Conservation (phyloP, 1,139 yeast genomes). For the Blastobotrys elegans region DNA sequence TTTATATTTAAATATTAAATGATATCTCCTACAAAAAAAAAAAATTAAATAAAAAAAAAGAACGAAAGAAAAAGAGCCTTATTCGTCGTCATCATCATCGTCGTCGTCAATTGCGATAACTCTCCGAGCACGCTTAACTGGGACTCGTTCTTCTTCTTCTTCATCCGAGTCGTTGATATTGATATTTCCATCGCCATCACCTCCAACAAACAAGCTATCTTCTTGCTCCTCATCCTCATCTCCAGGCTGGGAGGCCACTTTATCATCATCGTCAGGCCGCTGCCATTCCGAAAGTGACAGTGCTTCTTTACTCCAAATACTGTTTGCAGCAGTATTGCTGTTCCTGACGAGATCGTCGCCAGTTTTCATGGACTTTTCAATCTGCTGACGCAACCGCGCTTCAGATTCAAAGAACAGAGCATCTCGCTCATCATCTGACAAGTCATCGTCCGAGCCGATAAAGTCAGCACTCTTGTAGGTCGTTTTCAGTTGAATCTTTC, state of each 20-base stretch:
- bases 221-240: conserved; percentile 15
- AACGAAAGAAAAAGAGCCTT: neutral
- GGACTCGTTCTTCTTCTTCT: neutral
- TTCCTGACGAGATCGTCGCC: neutral
- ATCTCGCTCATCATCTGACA: conserved; percentile 55
- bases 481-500: conserved; percentile 5
- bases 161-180: neutral
- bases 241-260: conserved; percentile 1
- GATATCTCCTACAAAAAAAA: too few relatives aligned
- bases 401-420: conserved; percentile 55
- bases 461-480: conserved; percentile 39
- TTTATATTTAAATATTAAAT: too few relatives aligned
- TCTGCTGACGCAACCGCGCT: conserved; percentile 5
- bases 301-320: neutral
- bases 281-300: neutral
- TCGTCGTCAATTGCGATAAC: conserved; percentile 18
- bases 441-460: conserved; percentile 63
- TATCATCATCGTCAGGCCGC: conserved; percentile 6
- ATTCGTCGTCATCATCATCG: conserved; percentile 15
- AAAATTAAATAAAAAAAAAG: too few relatives aligned
- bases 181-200: conserved; percentile 10
- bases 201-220: conserved; percentile 15
- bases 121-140: conserved; percentile 7
- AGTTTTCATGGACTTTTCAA: conserved; percentile 1
- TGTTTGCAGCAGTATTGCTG: neutral